phyloP scores from a whole-genome alignment of 768 basidiomycete species.

The Pisolithus marmoratus region DNA sequence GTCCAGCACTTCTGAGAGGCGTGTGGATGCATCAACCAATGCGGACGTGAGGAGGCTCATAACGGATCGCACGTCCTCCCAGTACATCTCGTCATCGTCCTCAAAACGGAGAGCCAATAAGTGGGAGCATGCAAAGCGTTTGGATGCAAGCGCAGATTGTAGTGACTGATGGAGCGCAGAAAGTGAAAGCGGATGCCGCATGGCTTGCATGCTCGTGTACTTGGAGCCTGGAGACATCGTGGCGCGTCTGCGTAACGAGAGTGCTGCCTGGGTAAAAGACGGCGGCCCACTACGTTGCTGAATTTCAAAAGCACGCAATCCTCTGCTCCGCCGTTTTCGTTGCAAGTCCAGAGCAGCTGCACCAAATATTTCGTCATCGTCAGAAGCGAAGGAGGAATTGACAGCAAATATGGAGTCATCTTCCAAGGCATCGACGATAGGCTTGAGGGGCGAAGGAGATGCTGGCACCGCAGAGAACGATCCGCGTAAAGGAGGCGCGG shows the following conservation, averaged over 20 bases:
- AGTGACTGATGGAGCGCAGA: constrained; percentile 56
- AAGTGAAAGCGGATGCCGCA: constrained; percentile 62
- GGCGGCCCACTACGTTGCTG: constrained; percentile 16
- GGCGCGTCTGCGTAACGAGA: constrained; percentile 17
- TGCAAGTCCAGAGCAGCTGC: constrained; percentile 56
- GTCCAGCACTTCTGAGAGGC: constrained; percentile 59
- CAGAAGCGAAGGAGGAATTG: constrained; percentile 14
- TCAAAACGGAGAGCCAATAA: constrained; percentile 73
- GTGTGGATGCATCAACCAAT: constrained; percentile 56
- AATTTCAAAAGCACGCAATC: constrained; percentile 44
- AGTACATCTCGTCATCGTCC: constrained; percentile 71
- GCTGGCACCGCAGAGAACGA: constrained; percentile 39
- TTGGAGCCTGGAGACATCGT: constrained; percentile 46
- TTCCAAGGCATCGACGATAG: constrained; percentile 35
- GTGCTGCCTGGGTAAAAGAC: constrained; percentile 10
- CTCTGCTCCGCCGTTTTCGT: constrained; percentile 45
- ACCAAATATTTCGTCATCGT: constrained; percentile 45
- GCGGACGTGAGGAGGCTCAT: constrained; percentile 65
- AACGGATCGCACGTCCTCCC: constrained; percentile 79
- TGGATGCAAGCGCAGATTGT: constrained; percentile 63
- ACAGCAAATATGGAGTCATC: constrained; percentile 21
- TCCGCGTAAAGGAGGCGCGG: constrained; percentile 15
- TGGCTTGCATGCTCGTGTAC: constrained; percentile 55
- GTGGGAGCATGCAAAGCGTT: constrained; percentile 75
- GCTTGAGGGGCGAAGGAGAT: constrained; percentile 19